Evolutionary conservation across 495 filamentous ascomycete genomes (phyloP).

Genomic region (Chaetomium cochliodes): DNA sequence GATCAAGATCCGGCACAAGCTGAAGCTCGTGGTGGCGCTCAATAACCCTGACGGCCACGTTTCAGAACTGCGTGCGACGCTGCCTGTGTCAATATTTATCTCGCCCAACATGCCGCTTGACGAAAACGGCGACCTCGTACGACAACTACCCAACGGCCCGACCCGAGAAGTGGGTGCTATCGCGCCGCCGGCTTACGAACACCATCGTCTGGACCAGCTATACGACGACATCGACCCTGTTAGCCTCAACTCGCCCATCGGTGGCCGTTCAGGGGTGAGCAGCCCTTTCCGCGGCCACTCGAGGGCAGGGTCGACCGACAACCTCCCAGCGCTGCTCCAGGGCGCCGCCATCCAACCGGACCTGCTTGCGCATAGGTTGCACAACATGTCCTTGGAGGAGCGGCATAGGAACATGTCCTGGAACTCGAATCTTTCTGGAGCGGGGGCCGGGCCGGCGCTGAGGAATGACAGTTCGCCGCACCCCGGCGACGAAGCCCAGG

Average conservation of each 20-base stretch:
- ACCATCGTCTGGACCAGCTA: slow-evolving; percentile 82
- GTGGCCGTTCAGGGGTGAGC: slow-evolving; percentile 63
- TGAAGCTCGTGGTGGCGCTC: slow-evolving; percentile 80
- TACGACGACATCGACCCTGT: slow-evolving; percentile 79
- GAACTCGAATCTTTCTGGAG: slow-evolving; percentile 31
- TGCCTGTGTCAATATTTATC: slow-evolving; percentile 88
- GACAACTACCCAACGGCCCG: slow-evolving; percentile 48
- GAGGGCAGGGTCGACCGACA: slow-evolving; percentile 73
- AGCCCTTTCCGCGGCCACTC: slow-evolving; percentile 77
- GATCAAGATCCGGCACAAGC: slow-evolving; percentile 84
- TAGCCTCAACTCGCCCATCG: slow-evolving; percentile 70
- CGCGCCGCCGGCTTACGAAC: slow-evolving; percentile 83
- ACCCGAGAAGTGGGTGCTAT: slow-evolving; percentile 44
- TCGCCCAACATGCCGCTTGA: slow-evolving; percentile 85
- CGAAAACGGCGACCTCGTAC: slow-evolving; percentile 70
- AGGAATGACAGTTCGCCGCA: slow-evolving; percentile 38
- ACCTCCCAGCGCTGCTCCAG: slow-evolving; percentile 55
- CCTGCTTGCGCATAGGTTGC: slow-evolving; percentile 62
- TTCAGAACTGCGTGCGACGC: slow-evolving; percentile 83
- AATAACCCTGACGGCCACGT: slow-evolving; percentile 92
- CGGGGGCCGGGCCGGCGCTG: slow-evolving; percentile 26
- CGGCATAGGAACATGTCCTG: slow-evolving; percentile 39
- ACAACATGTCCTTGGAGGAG: slow-evolving; percentile 54
- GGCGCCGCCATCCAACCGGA: slow-evolving; percentile 57
- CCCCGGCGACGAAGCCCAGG: slow-evolving; percentile 30